Base-by-base conservation (phyloP, 257 asterid species). In the Fraxinus cuspidata region DNA sequence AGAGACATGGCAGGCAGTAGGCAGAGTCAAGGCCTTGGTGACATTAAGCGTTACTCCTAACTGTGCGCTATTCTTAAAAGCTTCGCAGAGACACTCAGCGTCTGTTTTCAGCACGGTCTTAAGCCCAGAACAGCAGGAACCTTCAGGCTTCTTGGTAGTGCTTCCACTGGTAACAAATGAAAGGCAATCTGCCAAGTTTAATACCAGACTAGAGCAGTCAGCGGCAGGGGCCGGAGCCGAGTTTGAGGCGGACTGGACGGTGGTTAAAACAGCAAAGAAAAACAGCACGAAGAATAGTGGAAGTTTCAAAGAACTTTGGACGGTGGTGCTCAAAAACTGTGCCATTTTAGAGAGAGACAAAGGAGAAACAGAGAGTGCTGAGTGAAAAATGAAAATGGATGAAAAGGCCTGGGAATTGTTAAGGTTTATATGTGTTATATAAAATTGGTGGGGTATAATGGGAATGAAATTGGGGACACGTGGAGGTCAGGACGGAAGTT, bases 31-130 rank as follows among this genome's bases (percentile, higher is more conserved):
- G 18, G 97, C 99, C 66, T 92, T 92, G 73, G 94, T 84, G 67
- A 94, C 84, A 78, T 94, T 90, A 21, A 94, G 87, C 8, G 90
- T 82, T 25, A 92, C 86, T 3, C 97, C 99, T 35, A 94, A 82
- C 79, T 92, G 97, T 1, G 97, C 97, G 81, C 97, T 92, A 85
- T 89, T 91, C 70, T 81, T 89, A 38, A 92, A 94, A n/a, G 86
- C 84, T 64, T 91, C 91, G 80, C 97, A 94, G 2, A 94, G 86
- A 76, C 99, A 94, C 13, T 89, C 87, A 0, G 99, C 83, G 78
- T 91, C 81, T 1, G 95, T 79, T 72, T 90, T 91, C 28, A 94
- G 85, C 78, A 94, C 97, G 0, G 84, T 86, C 53, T 90, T 91
- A n/a, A 94, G 90, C 0, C 99, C 99, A 19, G 91, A 80, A 68